These are phyloP conservation scores for Inga leiocalycina DNA, from an alignment of 306 rosid genomes.

Conservation along the genomic window DNA sequence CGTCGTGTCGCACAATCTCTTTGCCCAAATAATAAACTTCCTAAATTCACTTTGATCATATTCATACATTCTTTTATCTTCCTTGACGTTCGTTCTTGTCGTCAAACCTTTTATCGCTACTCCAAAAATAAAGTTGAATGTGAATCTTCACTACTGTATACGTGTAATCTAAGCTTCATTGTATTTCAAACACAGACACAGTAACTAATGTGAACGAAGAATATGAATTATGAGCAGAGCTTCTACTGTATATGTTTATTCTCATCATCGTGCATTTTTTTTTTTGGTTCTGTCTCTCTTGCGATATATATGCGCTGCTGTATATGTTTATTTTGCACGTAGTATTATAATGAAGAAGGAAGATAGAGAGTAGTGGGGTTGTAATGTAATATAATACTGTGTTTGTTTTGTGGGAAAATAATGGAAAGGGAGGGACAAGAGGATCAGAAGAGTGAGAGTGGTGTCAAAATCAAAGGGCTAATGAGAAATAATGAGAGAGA, in stretches of 20 bases:
- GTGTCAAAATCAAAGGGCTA: conserved; percentile 4
- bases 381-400: background rate
- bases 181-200: too few species aligned
- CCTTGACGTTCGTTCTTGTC: background rate
- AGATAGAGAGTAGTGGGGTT: background rate
- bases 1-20: conserved; percentile 40
- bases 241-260: background rate
- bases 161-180: background rate
- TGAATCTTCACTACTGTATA: background rate
- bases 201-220: too few species aligned
- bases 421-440: background rate
- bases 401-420: background rate
- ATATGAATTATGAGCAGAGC: background rate
- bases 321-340: background rate
- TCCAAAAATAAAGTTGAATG: background rate
- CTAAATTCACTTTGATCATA: background rate
- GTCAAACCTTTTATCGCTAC: background rate
- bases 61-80: background rate
- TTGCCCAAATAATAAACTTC: background rate
- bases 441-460: background rate
- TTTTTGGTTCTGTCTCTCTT: background rate
- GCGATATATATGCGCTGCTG: background rate
- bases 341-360: background rate
- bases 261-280: background rate
- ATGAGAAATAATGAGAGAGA: background rate